Conservation (phyloP, 2,329 filamentous ascomycete genomes). For the Trichophaea hybrida region DNA sequence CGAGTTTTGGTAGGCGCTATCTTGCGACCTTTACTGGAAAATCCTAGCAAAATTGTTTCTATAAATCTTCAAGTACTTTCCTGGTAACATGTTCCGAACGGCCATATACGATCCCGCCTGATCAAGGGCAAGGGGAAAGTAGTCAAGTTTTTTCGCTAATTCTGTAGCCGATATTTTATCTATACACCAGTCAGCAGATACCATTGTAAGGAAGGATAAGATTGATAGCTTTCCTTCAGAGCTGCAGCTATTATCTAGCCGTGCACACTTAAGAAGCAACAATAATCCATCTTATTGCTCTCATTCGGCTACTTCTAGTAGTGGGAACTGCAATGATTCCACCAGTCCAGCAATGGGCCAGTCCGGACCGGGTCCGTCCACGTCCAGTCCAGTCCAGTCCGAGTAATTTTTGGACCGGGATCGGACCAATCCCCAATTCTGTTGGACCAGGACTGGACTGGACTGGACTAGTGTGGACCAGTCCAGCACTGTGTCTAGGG, state of each 20-base stretch:
- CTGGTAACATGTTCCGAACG: neutral
- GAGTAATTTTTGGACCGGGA: too few species aligned
- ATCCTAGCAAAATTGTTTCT: slow-evolving; percentile 3
- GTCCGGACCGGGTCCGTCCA: too few species aligned
- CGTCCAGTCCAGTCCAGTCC: too few species aligned
- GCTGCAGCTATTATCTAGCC: neutral
- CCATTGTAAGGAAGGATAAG: neutral
- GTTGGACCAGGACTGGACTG: too few species aligned
- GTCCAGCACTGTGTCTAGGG: too few species aligned
- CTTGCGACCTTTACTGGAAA: neutral
- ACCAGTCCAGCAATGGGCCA: too few species aligned
- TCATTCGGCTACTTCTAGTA: too few species aligned
- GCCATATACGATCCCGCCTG: slow-evolving; percentile 15
- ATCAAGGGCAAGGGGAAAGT: slow-evolving; percentile 10
- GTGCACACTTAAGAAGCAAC: slow-evolving; percentile 4
- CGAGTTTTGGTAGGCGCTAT: neutral
- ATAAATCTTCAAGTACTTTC: slow-evolving; percentile 6
- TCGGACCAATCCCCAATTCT: too few species aligned
- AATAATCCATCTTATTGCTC: neutral
- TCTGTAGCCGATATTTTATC: neutral
- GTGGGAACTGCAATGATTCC: neutral
- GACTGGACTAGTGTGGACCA: too few species aligned
- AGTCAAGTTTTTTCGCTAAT: slow-evolving; percentile 7
- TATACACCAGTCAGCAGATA: neutral
- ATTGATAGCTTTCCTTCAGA: neutral